These are phyloP conservation scores for Helotiales sp. DNA, from an alignment of 2,329 filamentous ascomycete genomes.

Conservation along the genomic window DNA sequence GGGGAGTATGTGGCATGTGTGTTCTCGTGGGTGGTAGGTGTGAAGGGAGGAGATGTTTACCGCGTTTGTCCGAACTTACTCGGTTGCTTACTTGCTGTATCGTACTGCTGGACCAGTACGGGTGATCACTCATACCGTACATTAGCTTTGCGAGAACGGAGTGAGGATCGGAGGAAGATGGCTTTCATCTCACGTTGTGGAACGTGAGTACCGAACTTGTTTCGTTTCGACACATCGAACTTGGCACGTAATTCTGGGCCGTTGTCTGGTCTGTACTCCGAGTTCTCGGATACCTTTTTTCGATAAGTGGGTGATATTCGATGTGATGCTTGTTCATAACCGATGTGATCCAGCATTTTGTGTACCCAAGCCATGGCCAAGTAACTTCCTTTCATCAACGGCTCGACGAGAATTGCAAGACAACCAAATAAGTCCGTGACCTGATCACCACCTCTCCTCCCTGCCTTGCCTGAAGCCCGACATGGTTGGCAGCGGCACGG, in stretches of 20 bases:
- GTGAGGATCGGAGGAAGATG: no score
- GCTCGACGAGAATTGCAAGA: background rate
- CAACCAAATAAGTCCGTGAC: background rate
- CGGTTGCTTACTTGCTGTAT: background rate
- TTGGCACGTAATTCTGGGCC: background rate
- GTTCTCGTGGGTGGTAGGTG: background rate
- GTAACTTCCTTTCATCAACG: background rate
- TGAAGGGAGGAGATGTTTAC: background rate
- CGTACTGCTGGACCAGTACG: no score
- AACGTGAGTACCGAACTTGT: background rate
- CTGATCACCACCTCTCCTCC: background rate
- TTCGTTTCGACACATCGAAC: background rate
- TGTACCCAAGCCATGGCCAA: background rate
- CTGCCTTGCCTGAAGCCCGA: background rate
- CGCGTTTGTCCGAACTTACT: background rate
- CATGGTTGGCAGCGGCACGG: conserved; percentile 6
- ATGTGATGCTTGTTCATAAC: background rate
- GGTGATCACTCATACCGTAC: background rate
- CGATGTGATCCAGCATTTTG: background rate
- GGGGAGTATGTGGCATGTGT: background rate
- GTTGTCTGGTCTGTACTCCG: background rate
- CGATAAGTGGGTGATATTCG: background rate
- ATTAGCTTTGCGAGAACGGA: background rate
- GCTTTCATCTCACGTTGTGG: background rate
- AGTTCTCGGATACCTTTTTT: background rate